Evolutionary conservation across 73 alveolate genomes (phyloP), one percentile per base, ranked within the genome.

Genomic region (Paramecium primaurelia): DNA sequence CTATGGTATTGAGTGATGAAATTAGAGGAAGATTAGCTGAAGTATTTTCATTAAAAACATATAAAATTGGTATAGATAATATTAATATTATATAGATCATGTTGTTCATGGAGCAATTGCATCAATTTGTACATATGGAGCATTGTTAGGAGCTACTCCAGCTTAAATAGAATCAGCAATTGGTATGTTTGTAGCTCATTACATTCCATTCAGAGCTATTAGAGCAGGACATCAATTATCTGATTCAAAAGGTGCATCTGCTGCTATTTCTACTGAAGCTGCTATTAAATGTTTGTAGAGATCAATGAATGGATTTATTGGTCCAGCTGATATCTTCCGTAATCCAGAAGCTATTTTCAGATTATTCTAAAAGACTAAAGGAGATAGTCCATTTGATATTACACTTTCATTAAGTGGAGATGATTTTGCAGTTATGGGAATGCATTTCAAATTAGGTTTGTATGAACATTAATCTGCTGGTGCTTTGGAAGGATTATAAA

Each of bases 391-490:
- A 14, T 96, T 96, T 87, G 96, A 96, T 83, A 71, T 96, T 28
- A 94, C 75, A 6, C 87, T 96, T 26, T 88, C 97, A 34, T 84
- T 71, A 22, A 68, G 88, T 40, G 99, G 98, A 20, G 86, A 92
- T 71, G 97, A 95, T 30, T 96, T 93, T 88, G 94, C 99, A 20
- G 97, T 97, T 32, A 97, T 97, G 99, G 98, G 97, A 60, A 98
- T 98, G 99, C 99, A 98, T 94, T 98, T 98, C 92, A 98, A 97
- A 87, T 95, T 98, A 44, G 99, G 99, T 47, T 92, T 96, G 49
- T 97, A 98, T 92, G 99, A 97, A 92, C 99, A 98, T 94, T 95
- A 98, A 86, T 96, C 99, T 16, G 99, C 99, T 22, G 99, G 99
- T 30, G 99, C 99, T 14, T 94, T 98, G 38, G 96, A 95, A 64